Base-by-base conservation (phyloP, 768 basidiomycete species). In the Lactarius hengduanensis region DNA sequence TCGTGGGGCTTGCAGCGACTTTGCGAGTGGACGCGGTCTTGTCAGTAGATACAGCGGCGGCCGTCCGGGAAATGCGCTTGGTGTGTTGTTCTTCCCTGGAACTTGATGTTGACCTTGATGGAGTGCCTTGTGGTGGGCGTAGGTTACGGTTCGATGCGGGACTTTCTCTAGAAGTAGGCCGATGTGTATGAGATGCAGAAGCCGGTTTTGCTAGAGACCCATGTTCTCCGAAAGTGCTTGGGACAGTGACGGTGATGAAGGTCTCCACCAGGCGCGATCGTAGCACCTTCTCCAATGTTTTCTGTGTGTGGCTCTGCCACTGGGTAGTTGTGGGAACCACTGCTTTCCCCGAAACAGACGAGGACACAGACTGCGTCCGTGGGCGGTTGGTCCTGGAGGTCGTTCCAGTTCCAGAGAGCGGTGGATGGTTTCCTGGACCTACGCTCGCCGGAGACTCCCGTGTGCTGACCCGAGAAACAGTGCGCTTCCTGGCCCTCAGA, bases 191-290 rank as follows among this genome's bases (percentile, higher is more conserved):
- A 20, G 58, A 22, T n/a, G 57, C 41, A 16, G 59, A 57, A 59
- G 43, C 16, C 34, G 59, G 45, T 47, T 66, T 59, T 54, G 26
- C 15, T 10, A 9, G 36, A 4, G 36, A 28, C 1, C 13, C 22
- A 16, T 32, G 18, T 38, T 50, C 43, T 53, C 58, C 18, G 55
- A n/a, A 20, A 9, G 65, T 30, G 18, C 43, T 40, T 36, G 68
- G 43, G 61, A 87, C 76, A 38, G 80, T 78, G 53, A 92, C 75
- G 16, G 85, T 82, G 62, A 93, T 76, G 71, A 91, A 91, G 0
- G 91, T 91, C 75, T 92, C 90, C 28, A 93, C 86, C 36, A 94
- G 78, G 57, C 91, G 85, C 40, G 91, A 87, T 62, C 79, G 78
- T 13, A 94, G 81, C 16, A 92, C 83, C 70, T 81, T 88, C 78